phyloP scores from a whole-genome alignment of 345 rosid genomes.

The Eucalyptus virginea region DNA sequence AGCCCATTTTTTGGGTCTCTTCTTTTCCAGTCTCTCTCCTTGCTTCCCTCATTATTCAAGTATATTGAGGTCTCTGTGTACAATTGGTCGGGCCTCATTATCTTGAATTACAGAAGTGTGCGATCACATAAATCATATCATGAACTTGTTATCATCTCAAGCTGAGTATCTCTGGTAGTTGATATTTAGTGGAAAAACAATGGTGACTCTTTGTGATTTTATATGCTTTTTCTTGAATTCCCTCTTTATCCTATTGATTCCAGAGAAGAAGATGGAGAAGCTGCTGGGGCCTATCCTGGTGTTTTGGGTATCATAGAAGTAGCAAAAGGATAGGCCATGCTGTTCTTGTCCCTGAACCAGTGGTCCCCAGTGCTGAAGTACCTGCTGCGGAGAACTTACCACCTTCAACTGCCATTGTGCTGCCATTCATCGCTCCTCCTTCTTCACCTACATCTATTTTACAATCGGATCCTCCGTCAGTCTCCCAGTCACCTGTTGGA shows the following conservation, averaged over 20 bases:
- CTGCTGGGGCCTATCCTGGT: constrained; percentile 67
- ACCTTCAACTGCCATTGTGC: constrained; percentile 28
- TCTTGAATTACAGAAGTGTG: background rate
- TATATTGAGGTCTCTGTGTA: background rate
- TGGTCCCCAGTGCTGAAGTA: constrained; percentile 19
- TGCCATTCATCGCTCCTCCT: constrained; percentile 88
- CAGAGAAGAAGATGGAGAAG: constrained; percentile 90
- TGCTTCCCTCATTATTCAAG: background rate
- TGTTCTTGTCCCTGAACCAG: constrained; percentile 60
- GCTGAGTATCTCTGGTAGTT: background rate
- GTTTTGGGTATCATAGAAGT: constrained; percentile 70
- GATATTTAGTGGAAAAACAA: background rate
- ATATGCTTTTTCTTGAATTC: background rate
- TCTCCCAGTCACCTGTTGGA: constrained; percentile 67
- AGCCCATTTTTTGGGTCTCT: background rate
- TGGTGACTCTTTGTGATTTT: background rate
- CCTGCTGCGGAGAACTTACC: constrained; percentile 16
- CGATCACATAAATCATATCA: background rate
- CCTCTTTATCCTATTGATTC: background rate
- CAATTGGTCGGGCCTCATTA: background rate
- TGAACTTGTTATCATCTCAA: constrained; percentile 5
- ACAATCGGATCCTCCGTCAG: constrained; percentile 79
- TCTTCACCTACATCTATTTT: constrained; percentile 91
- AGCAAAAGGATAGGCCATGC: constrained; percentile 81
- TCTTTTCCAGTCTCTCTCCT: background rate